These are phyloP conservation scores for Penicillium canescens DNA, from an alignment of 495 filamentous ascomycete genomes.

Conservation along the genomic window DNA sequence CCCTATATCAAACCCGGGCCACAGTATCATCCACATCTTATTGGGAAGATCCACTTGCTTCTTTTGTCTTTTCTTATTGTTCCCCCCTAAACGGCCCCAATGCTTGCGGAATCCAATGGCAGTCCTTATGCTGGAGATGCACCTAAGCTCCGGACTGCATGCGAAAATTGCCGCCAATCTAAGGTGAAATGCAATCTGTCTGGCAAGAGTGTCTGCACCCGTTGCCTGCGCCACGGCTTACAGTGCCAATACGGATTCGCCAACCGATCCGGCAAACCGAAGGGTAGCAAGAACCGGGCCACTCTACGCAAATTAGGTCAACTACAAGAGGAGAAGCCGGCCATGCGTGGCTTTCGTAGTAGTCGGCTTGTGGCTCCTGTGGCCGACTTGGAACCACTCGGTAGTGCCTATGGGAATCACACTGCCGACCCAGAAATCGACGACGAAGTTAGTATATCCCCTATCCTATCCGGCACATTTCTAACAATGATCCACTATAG, in stretches of 20 bases:
- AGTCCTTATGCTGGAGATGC: slow-evolving; percentile 24
- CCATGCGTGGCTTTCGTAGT: slow-evolving; percentile 21
- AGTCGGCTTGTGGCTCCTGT: slow-evolving; percentile 17
- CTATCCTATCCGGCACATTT: neutral
- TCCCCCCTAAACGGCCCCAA: slow-evolving; percentile 10
- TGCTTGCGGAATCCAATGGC: slow-evolving; percentile 36
- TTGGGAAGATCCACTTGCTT: slow-evolving; percentile 2
- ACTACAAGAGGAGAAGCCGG: slow-evolving; percentile 35
- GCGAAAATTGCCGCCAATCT: slow-evolving; percentile 49
- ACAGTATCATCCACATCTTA: neutral
- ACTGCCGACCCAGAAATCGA: slow-evolving; percentile 17
- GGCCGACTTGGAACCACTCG: slow-evolving; percentile 15
- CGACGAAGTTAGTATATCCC: slow-evolving; percentile 20
- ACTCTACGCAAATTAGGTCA: slow-evolving; percentile 45
- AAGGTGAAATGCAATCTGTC: slow-evolving; percentile 50
- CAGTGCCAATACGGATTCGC: slow-evolving; percentile 47
- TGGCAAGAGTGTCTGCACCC: slow-evolving; percentile 41
- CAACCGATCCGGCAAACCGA: slow-evolving; percentile 49
- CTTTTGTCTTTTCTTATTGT: neutral
- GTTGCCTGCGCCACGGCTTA: slow-evolving; percentile 46
- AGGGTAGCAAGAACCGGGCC: slow-evolving; percentile 49
- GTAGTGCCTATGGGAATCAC: slow-evolving; percentile 9
- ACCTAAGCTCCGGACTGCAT: slow-evolving; percentile 46
- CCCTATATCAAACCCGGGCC: slow-evolving; percentile 1
- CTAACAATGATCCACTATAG: slow-evolving; percentile 4